Evolutionary conservation across 345 rosid genomes (phyloP), one percentile per base, ranked within the genome.

Genomic region (Salix udensis): DNA sequence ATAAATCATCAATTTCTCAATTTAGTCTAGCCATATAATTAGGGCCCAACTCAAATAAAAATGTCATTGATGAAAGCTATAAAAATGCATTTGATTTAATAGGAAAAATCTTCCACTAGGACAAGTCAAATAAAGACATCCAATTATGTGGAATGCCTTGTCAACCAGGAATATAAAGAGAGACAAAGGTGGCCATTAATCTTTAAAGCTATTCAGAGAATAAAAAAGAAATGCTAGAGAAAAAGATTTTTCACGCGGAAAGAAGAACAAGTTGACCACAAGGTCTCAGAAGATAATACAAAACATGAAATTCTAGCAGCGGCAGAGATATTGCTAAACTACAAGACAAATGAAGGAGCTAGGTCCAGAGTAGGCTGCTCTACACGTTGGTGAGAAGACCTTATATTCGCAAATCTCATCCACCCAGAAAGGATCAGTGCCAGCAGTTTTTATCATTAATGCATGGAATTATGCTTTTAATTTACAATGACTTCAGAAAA

Each of bases 351-450:
- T 48, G n/a, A 21, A 66, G 37, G 61, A 39, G 65, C n/a, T n/a
- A n/a, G n/a, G n/a, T n/a, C n/a, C n/a, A n/a, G n/a, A n/a, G n/a
- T n/a, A n/a, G n/a, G n/a, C 13, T 11, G 76, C 83, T 62, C 68
- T 55, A 65, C 30, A 24, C 68, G 70, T 12, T 24, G 50, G 73
- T 52, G 71, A 73, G 28, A 39, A 24, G 73, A 67, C 76, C 77
- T 83, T 73, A 68, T 71, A 81, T 87, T 79, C 62, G 5, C 26
- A 58, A n/a, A 58, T 58, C 86, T 81, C 71, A 53, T 69, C 78
- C 78, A 73, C 21, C 48, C 80, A 70, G 46, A 10, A 11, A 40
- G 76, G 40, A 26, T 61, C 53, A 50, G 73, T 58, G 39, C 78
- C 70, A 79, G 73, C 58, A 46, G 44, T 77, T 74, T 75, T 26